Base-by-base conservation (phyloP, 768 basidiomycete species). In the Piloderma croceum region DNA sequence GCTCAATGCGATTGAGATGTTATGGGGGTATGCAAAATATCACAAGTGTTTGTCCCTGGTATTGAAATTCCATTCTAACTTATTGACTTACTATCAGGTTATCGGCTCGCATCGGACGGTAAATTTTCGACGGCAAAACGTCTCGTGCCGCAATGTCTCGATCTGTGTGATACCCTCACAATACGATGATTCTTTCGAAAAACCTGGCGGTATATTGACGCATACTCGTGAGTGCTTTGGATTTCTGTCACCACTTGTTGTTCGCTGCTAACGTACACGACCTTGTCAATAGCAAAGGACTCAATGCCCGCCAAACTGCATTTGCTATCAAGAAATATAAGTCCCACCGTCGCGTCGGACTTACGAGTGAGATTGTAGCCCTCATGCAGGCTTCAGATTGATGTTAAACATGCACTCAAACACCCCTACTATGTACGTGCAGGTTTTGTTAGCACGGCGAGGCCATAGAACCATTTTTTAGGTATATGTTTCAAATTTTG, bases 121-220 rank as follows among this genome's bases (percentile, higher is more conserved):
- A 52, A 38, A 24, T 57, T 58, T 43, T 46, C 49, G 17, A 49
- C 48, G 2, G 48, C 48, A 18, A 45, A 54, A 29, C 36, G 24
- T 25, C 46, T 59, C 17, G 51, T 59, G 17, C 56, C 51, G 22
- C 40, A 58, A 32, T 47, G 49, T 38, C 40, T 55, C 22, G 25
- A 55, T 41, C 34, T 31, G n/a, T 46, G 50, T 20, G 34, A 41
- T 9, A 38, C 41, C 17, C 41, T 37, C 13, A 53, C 39, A 27
- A 53, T 59, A 34, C 39, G 48, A 7, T 38, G 46, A 12, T 46
- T 47, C 38, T 46, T 48, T 35, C 46, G 39, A 15, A 48, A 47
- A 29, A 32, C 17, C 10, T 48, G 46, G 46, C 45, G 40, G 23
- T 47, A 48, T 23, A 42, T 42, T 39, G 44, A 45, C 32, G 38